These are phyloP conservation scores for Skeletonema costatum DNA, from an alignment of 108 stramenopile species.

Conservation along the genomic window DNA sequence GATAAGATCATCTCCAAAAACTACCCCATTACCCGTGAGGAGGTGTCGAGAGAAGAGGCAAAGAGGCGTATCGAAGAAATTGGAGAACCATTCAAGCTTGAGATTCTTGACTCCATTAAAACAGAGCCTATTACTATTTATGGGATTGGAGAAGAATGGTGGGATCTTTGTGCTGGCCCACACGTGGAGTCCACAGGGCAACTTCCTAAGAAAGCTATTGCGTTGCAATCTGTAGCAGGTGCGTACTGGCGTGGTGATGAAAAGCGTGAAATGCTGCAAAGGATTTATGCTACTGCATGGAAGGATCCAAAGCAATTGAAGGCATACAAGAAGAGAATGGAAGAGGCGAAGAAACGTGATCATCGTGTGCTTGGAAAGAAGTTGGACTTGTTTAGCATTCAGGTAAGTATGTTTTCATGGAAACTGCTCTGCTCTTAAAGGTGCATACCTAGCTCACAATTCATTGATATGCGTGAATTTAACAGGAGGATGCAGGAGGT, in stretches of 20 bases:
- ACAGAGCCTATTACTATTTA: slow-evolving; percentile 96
- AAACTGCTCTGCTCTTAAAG: background rate
- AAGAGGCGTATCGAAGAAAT: slow-evolving; percentile 77
- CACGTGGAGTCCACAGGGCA: slow-evolving; percentile 91
- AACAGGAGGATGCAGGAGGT: slow-evolving; percentile 85
- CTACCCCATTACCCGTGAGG: slow-evolving; percentile 88
- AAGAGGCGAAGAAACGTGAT: slow-evolving; percentile 97
- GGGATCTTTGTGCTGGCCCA: slow-evolving; percentile 98
- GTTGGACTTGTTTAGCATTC: slow-evolving; percentile 95
- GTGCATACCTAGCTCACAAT: background rate
- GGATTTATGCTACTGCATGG: slow-evolving; percentile 98
- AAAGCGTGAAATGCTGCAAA: slow-evolving; percentile 90
- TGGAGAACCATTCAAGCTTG: slow-evolving; percentile 94
- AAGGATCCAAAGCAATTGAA: slow-evolving; percentile 85
- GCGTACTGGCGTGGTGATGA: slow-evolving; percentile 99
- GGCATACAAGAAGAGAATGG: slow-evolving; percentile 86
- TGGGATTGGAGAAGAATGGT: slow-evolving; percentile 95
- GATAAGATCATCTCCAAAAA: slow-evolving; percentile 92
- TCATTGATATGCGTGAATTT: background rate
- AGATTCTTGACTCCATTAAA: slow-evolving; percentile 91
- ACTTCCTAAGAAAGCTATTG: slow-evolving; percentile 85
- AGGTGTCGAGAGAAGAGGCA: slow-evolving; percentile 93
- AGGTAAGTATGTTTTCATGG: slow-evolving; percentile 44
- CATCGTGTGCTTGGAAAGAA: slow-evolving; percentile 96
- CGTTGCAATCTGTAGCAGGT: slow-evolving; percentile 90